A percentile compares a stretch with the other conserved stretches of the same genome.
Evolutionary conservation across 257 asterid genomes (phyloP).

Genomic region (Misopates orontium): DNA sequence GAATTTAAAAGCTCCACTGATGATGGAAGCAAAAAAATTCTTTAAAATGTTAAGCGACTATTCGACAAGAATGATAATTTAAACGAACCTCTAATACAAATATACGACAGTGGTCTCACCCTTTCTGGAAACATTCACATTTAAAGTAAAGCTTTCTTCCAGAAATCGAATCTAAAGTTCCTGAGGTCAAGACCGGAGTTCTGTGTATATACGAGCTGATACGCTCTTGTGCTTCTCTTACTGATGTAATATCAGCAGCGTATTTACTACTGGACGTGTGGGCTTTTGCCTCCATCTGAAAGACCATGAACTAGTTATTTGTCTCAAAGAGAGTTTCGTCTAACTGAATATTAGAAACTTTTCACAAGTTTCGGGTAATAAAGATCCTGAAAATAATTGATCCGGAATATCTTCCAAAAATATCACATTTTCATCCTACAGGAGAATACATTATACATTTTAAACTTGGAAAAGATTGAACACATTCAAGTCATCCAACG

Average conservation of each 20-base stretch:
- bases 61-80: background rate
- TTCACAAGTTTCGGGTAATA: too few species aligned
- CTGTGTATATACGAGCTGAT: constrained; percentile 52
- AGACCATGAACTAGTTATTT: too few species aligned
- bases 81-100: background rate
- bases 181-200: constrained; percentile 78
- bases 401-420: too few species aligned
- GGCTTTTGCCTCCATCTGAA: constrained; percentile 55
- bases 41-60: background rate
- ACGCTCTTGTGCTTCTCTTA: constrained; percentile 67
- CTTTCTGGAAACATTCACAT: constrained; percentile 96
- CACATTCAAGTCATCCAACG: too few species aligned
- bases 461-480: too few species aligned
- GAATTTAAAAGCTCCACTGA: constrained; percentile 90
- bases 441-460: too few species aligned
- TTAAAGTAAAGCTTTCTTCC: constrained; percentile 76
- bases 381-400: too few species aligned
- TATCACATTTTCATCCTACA: too few species aligned
- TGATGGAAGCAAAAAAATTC: constrained; percentile 9
- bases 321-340: too few species aligned
- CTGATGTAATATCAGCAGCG: constrained; percentile 81
- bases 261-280: constrained; percentile 38
- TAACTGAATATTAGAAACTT: too few species aligned
- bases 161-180: constrained; percentile 65
- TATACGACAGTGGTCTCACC: constrained; percentile 51